Percentiles rank a stretch among this genome's conserved stretches.
These are phyloP conservation scores for Plantago coronopus DNA, from an alignment of 305 asterid genomes.

Conservation along the genomic window DNA sequence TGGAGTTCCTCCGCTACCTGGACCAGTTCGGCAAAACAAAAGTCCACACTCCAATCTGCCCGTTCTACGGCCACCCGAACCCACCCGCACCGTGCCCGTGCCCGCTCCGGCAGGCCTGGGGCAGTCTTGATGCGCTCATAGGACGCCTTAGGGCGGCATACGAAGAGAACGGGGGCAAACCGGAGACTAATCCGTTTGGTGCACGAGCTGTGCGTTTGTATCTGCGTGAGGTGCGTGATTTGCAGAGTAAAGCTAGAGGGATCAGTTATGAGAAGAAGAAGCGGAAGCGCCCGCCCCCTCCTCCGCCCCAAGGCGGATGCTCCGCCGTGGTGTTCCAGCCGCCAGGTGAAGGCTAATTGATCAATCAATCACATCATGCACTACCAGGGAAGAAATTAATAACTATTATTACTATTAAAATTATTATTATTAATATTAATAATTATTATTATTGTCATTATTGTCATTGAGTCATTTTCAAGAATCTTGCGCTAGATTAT, in stretches of 20 bases:
- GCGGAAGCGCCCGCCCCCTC: conserved; percentile 30
- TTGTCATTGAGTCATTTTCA: background rate
- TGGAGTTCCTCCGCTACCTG: conserved; percentile 27
- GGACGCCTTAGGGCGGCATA: conserved; percentile 49
- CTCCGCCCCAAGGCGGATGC: conserved; percentile 1
- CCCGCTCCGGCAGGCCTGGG: conserved; percentile 54
- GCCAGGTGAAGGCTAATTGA: background rate
- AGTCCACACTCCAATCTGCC: conserved; percentile 44
- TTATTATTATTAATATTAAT: background rate
- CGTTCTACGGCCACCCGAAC: conserved; percentile 46
- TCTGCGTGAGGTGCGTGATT: conserved; percentile 47
- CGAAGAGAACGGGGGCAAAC: conserved; percentile 25
- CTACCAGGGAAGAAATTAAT: too few species aligned
- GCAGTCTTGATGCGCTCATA: conserved; percentile 52
- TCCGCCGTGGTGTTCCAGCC: background rate
- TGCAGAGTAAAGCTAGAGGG: conserved; percentile 51
- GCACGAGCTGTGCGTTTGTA: conserved; percentile 54
- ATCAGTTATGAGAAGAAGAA: conserved; percentile 55
- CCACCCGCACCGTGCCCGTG: conserved; percentile 57
- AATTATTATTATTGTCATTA: background rate
- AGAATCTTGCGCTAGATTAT: conserved; percentile 6
- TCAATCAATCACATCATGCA: too few species aligned
- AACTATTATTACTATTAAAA: too few species aligned
- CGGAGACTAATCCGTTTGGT: conserved; percentile 49
- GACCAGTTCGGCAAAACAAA: conserved; percentile 57